These are phyloP conservation scores for Periglandula ipomoeae DNA, from an alignment of 2,329 filamentous ascomycete species.

Conservation along the genomic window DNA sequence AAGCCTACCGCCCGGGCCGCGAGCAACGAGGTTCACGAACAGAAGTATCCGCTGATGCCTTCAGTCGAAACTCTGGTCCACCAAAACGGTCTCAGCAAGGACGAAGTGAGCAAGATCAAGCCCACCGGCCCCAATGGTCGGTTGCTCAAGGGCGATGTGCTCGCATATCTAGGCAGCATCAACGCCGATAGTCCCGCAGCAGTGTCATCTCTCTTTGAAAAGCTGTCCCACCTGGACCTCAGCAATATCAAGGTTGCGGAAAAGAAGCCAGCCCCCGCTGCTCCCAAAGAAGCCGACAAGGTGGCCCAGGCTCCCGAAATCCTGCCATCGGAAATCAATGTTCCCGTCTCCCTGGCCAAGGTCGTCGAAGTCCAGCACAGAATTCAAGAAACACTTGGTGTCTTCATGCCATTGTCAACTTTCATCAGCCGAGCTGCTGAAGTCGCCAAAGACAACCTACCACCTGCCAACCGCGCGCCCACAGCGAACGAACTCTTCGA, in stretches of 20 bases:
- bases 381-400: conserved; percentile 66
- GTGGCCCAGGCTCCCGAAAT: conserved; percentile 33
- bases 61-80: conserved; percentile 78
- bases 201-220: conserved; percentile 61
- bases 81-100: conserved; percentile 65
- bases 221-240: conserved; percentile 78
- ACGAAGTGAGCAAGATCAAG: conserved; percentile 71
- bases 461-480: conserved; percentile 51
- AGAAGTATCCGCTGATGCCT: conserved; percentile 66
- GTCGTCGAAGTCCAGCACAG: conserved; percentile 75
- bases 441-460: conserved; percentile 80
- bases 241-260: conserved; percentile 84
- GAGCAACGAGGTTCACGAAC: conserved; percentile 46
- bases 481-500: conserved; percentile 81
- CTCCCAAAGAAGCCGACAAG: conserved; percentile 28
- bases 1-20: conserved; percentile 27
- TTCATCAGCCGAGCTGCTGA: conserved; percentile 81
- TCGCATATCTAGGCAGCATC: conserved; percentile 79
- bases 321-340: conserved; percentile 49
- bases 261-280: conserved; percentile 30
- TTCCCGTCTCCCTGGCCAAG: conserved; percentile 69
- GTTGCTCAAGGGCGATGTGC: conserved; percentile 88
- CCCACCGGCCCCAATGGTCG: conserved; percentile 82
- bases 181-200: conserved; percentile 60
- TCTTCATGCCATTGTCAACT: conserved; percentile 73